These are phyloP conservation scores for Phoma sp. DNA, from an alignment of 2,329 filamentous ascomycete genomes.

Conservation along the genomic window DNA sequence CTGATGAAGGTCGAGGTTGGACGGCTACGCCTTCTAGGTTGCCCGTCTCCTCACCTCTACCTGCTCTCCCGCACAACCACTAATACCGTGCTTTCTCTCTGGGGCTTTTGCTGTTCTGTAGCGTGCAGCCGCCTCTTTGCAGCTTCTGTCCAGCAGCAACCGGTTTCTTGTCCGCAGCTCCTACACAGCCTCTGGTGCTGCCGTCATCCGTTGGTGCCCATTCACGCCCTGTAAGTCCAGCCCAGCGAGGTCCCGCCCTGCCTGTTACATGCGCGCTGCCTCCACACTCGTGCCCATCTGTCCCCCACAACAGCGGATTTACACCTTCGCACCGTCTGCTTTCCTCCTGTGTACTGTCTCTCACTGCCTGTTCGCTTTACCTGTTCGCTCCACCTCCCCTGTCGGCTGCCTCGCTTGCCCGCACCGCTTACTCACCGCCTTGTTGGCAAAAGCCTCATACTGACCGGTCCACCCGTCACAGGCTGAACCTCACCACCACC, in stretches of 20 bases:
- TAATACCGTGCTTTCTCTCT: slow-evolving; percentile 31
- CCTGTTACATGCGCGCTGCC: slow-evolving; percentile 18
- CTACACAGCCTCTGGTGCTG: slow-evolving; percentile 28
- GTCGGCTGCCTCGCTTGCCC: slow-evolving; percentile 29
- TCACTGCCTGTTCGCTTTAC: slow-evolving; percentile 16
- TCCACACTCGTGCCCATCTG: slow-evolving; percentile 26
- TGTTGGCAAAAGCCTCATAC: slow-evolving; percentile 49
- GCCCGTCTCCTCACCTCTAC: slow-evolving; percentile 30
- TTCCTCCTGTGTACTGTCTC: slow-evolving; percentile 17
- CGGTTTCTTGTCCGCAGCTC: slow-evolving; percentile 19
- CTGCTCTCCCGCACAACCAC: slow-evolving; percentile 30
- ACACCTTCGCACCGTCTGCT: neutral
- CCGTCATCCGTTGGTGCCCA: slow-evolving; percentile 46
- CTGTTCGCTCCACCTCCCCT: slow-evolving; percentile 20
- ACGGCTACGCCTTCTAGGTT: slow-evolving; percentile 16
- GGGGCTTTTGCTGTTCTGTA: slow-evolving; percentile 37
- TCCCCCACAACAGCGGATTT: slow-evolving; percentile 17
- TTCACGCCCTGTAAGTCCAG: slow-evolving; percentile 46
- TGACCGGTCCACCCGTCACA: slow-evolving; percentile 48
- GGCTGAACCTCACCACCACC: slow-evolving; percentile 42
- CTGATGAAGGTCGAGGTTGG: neutral
- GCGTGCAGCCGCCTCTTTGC: slow-evolving; percentile 40
- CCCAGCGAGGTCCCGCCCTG: slow-evolving; percentile 37
- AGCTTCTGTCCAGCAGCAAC: slow-evolving; percentile 23
- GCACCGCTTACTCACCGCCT: slow-evolving; percentile 52